Evolutionary conservation across 106 monocot genomes (phyloP), one percentile per base, ranked within the genome.

Genomic region (Phalaenopsis aphrodite): DNA sequence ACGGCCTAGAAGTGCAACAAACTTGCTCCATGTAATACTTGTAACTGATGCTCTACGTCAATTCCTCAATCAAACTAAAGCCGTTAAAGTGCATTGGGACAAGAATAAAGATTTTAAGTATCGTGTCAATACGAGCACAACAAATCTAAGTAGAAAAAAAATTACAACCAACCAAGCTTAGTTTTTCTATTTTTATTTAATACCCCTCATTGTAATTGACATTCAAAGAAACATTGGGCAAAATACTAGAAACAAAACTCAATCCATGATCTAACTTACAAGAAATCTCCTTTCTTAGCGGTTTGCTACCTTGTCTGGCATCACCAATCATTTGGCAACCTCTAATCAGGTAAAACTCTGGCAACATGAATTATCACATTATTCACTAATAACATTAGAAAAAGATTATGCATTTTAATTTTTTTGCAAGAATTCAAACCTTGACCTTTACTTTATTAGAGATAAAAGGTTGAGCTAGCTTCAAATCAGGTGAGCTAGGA

Each of bases 41-140:
- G 24, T 65, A 23, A 23, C 23, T 65, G 64, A 65, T 24, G 64
- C n/a, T 8, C 24, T 65, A 5, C 24, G 1, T 65, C 8, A 21
- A 65, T 30, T 24, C 64, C 64, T 65, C 64, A 65, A 65, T 65
- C n/a, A n/a, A 65, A 65, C 64, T 23, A 65, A 65, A 23, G n/a
- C n/a, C 10, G 24, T 65, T 8, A 24, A 65, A 65, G 64, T 65
- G 4, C 24, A 24, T 24, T 23, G 19, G 64, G 64, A 5, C n/a
- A 65, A 65, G n/a, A n/a, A 24, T 24, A 65, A 24, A 65, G 23
- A 65, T 65, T 57, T 45, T 57, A 24, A 65, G 8, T 30, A 2
- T 52, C 12, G 12, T 52, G 12, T 12, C 52, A 1, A 12, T 15
- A n/a, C 30, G 30, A 30, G 3, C 21, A 61, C 3, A 8, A 61